Base-by-base conservation (phyloP, 1,284 basidiomycete species). In the Melampsora americana region DNA sequence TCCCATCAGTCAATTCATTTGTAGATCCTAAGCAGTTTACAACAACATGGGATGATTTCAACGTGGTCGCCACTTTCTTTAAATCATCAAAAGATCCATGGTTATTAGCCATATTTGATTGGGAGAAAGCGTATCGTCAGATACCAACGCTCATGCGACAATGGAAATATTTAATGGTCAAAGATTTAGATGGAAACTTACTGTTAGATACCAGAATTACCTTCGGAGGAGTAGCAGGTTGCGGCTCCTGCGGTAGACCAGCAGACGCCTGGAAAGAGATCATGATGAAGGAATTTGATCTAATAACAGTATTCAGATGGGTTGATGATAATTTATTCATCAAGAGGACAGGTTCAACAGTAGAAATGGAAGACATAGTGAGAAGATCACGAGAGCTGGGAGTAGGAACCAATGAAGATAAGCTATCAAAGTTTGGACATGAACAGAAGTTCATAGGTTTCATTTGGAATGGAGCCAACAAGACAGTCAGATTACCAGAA, bases 221-320 rank as follows among this genome's bases (percentile, higher is more conserved):
- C 0, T 50, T 53, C 48, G 66, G 65, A 1, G 44, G 42, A 23
- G 62, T 65, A 9, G 11, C 26, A 32, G 62, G 62, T 2, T 65
- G 62, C 23, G 62, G 62, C 5, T 48, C 66, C 2, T 68, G 46
- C n/a, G 66, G 66, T 11, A 18, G 66, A 32, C 44, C 46, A 2
- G 66, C 42, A 50, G 66, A 68, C n/a, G 66, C 66, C 2, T 68
- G 66, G 66, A 68, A 53, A 20, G 9, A 68, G 2, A 50, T 68
- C 26, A 50, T 68, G 42, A 5, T 50, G 14, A 5, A 6, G 14
- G 39, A 68, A 53, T 68, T 68, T 26, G 16, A 68, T 5, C 12
- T 68, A 28, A 26, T 50, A 1, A 28, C 18, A n/a, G n/a, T n/a
- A n/a, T 4, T 67, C 44, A 5, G 65, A 48, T 48, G 65, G 65